Conservation (phyloP, 768 basidiomycete species). For the Dacryopinax primogenitus region DNA sequence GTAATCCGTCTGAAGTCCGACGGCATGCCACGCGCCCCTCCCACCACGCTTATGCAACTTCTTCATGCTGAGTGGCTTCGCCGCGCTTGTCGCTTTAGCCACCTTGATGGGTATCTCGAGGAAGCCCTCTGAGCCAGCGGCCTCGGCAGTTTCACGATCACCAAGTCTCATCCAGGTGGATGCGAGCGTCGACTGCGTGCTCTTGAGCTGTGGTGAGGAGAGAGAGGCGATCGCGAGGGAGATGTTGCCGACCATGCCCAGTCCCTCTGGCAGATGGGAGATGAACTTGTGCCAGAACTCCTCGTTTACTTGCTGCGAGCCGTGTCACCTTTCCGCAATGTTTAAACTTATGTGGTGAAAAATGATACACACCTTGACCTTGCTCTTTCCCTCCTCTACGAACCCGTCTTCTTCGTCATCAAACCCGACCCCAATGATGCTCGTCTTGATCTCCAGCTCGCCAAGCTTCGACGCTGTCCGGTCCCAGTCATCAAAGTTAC, state of each 20-base stretch:
- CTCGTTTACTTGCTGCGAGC: conserved; percentile 58
- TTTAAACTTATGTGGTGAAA: neutral
- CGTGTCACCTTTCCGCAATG: neutral
- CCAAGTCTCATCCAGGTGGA: conserved; percentile 66
- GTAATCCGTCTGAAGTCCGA: conserved; percentile 19
- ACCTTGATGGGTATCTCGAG: conserved; percentile 60
- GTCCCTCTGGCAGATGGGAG: conserved; percentile 28
- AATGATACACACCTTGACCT: conserved; percentile 47
- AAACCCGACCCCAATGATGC: conserved; percentile 79
- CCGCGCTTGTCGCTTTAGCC: conserved; percentile 65
- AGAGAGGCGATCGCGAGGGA: conserved; percentile 52
- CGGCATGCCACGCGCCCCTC: conserved; percentile 21
- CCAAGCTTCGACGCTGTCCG: conserved; percentile 53
- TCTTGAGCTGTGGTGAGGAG: conserved; percentile 48
- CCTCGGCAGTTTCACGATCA: conserved; percentile 37
- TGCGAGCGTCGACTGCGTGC: conserved; percentile 51
- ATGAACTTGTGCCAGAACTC: conserved; percentile 44
- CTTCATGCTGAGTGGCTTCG: conserved; percentile 64
- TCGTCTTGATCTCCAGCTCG: conserved; percentile 41
- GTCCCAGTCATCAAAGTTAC: conserved; percentile 67
- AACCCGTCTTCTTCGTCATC: conserved; percentile 56
- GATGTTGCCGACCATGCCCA: conserved; percentile 49
- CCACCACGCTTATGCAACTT: conserved; percentile 34
- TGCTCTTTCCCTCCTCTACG: conserved; percentile 52
- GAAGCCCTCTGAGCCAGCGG: conserved; percentile 48